Percentiles rank a stretch among this genome's conserved stretches.
These are phyloP conservation scores for Staphylotrichum longicolle DNA, from an alignment of 495 filamentous ascomycete genomes.

Conservation along the genomic window DNA sequence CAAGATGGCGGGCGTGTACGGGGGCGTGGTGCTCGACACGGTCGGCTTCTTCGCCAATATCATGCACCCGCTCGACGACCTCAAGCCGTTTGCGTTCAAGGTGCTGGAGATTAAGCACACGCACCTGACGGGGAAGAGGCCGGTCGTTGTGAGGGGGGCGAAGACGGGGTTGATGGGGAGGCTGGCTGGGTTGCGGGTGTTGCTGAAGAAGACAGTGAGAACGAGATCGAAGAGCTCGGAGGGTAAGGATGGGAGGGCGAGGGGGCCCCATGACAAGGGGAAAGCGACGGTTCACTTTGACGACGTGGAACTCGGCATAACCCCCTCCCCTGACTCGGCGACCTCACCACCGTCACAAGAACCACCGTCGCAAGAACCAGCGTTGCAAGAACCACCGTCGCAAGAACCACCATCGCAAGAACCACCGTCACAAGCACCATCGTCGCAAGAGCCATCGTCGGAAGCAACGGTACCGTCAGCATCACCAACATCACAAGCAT, in stretches of 20 bases:
- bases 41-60: conserved; percentile 63
- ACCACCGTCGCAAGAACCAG: too few relatives aligned
- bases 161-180: neutral
- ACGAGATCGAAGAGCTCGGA: neutral
- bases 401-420: too few relatives aligned
- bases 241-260: neutral
- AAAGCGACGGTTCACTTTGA: too few relatives aligned
- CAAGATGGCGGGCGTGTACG: conserved; percentile 57
- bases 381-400: too few relatives aligned
- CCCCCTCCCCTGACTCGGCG: too few relatives aligned
- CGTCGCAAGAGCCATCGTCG: too few relatives aligned
- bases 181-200: neutral
- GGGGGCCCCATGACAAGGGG: neutral
- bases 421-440: too few relatives aligned
- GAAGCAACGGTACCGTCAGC: too few relatives aligned
- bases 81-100: conserved; percentile 46
- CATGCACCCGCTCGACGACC: conserved; percentile 53
- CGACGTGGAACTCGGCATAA: too few relatives aligned
- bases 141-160: neutral
- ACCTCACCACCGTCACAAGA: too few relatives aligned
- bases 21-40: conserved; percentile 51
- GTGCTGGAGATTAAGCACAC: conserved; percentile 47
- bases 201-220: too few relatives aligned
- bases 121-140: neutral
- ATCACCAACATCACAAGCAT: too few relatives aligned